Percentiles rank a stretch among this genome's conserved stretches.
These are phyloP conservation scores for Casuarina cunninghamiana DNA, from an alignment of 306 rosid genomes.

Conservation along the genomic window DNA sequence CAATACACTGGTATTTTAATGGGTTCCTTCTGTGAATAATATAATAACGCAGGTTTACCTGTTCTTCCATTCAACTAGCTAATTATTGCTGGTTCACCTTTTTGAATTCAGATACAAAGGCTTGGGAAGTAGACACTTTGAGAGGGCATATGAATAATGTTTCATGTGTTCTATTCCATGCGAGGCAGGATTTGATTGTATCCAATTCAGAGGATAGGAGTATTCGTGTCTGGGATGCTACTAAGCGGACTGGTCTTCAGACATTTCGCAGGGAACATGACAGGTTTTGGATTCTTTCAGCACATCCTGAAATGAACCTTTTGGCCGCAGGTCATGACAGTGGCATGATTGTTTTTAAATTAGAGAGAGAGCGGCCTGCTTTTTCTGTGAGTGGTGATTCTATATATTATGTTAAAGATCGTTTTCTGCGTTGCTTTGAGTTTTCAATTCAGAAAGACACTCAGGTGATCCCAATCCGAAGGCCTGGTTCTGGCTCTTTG, in stretches of 20 bases:
- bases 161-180: constrained; percentile 92
- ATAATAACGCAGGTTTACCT: background rate
- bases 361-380: constrained; percentile 94
- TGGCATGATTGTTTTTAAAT: constrained; percentile 91
- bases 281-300: constrained; percentile 92
- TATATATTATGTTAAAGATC: constrained; percentile 72
- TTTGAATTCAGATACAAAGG: constrained; percentile 82
- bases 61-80: background rate
- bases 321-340: constrained; percentile 98
- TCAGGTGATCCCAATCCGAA: constrained; percentile 79
- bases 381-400: constrained; percentile 81
- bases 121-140: constrained; percentile 97
- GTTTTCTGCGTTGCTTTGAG: constrained; percentile 78
- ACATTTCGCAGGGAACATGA: constrained; percentile 95
- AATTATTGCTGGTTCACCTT: background rate
- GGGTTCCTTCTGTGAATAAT: constrained; percentile 1
- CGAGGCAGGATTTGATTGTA: constrained; percentile 89
- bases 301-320: constrained; percentile 96
- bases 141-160: constrained; percentile 98
- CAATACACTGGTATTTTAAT: background rate
- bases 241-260: constrained; percentile 90
- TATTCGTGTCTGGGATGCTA: constrained; percentile 94
- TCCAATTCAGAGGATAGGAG: constrained; percentile 98
- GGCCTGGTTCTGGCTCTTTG: constrained; percentile 71
- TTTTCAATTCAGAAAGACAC: constrained; percentile 74